A percentile compares a stretch with the other conserved stretches of the same genome.
phyloP scores from a whole-genome alignment of 306 rosid species.

The Inga leiocalycina region DNA sequence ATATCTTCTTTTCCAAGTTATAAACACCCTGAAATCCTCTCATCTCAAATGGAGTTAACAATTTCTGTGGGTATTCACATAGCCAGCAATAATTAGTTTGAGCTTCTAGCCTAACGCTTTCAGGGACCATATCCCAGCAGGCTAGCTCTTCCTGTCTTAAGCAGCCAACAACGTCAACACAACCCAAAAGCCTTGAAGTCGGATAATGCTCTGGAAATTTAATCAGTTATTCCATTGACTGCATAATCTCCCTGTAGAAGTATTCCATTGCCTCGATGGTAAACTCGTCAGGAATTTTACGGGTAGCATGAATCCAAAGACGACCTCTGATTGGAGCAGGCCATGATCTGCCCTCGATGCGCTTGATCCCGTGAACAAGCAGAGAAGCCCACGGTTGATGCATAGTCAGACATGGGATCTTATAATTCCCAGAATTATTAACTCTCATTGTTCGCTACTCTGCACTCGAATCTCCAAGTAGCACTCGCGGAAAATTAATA shows the following conservation, averaged over 20 bases:
- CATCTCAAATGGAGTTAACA: constrained; percentile 95
- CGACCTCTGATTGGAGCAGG: constrained; percentile 90
- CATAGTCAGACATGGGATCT: constrained; percentile 88
- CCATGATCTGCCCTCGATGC: constrained; percentile 92
- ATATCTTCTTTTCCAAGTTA: constrained; percentile 89
- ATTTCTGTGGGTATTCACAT: constrained; percentile 88
- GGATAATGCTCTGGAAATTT: constrained; percentile 86
- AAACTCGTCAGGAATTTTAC: constrained; percentile 88
- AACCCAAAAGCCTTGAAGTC: constrained; percentile 86
- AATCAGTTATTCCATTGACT: constrained; percentile 72
- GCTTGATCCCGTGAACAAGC: constrained; percentile 86
- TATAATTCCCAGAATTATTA: constrained; percentile 52
- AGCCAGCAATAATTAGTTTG: constrained; percentile 88
- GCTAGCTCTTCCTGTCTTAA: constrained; percentile 72
- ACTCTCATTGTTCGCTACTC: constrained; percentile 37
- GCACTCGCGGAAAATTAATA: not conserved
- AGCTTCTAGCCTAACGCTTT: constrained; percentile 91
- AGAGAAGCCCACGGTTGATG: constrained; percentile 99
- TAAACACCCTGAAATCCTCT: constrained; percentile 94
- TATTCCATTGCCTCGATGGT: constrained; percentile 93
- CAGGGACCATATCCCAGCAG: constrained; percentile 82
- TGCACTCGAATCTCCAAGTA: not conserved
- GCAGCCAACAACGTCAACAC: constrained; percentile 90
- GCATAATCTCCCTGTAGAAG: constrained; percentile 85
- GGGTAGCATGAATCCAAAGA: constrained; percentile 95